phyloP scores from a whole-genome alignment of 495 filamentous ascomycete genomes.

The Oidiodendron maius region DNA sequence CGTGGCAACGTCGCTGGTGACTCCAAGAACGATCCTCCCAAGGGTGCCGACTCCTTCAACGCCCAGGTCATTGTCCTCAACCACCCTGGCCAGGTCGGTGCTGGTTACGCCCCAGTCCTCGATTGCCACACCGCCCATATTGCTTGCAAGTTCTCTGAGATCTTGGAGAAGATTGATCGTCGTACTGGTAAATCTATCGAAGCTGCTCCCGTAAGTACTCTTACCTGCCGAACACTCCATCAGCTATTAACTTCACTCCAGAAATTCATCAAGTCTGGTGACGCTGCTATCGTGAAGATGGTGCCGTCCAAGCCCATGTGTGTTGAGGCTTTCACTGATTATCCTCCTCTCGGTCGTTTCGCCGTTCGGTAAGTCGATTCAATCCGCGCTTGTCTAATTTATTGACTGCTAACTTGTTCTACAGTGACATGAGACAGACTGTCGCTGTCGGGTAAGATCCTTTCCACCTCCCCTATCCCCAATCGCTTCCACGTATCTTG shows the following conservation, averaged over 20 bases:
- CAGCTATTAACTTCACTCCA: too few relatives aligned
- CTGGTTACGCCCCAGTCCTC: slow-evolving; percentile 96
- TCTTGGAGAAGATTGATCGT: slow-evolving; percentile 99
- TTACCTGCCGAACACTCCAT: too few relatives aligned
- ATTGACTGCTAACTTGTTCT: slow-evolving; percentile 5
- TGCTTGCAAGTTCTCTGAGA: slow-evolving; percentile 99
- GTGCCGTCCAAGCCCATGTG: slow-evolving; percentile 99
- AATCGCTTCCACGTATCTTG: background rate
- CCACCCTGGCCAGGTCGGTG: slow-evolving; percentile 99
- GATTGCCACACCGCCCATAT: slow-evolving; percentile 99
- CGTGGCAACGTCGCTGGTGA: slow-evolving; percentile 99
- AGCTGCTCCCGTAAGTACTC: slow-evolving; percentile 62
- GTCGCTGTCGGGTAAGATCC: too few relatives aligned
- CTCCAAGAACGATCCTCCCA: slow-evolving; percentile 98
- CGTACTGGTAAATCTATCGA: slow-evolving; percentile 99
- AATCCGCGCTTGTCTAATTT: slow-evolving; percentile 17
- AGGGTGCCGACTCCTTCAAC: slow-evolving; percentile 86
- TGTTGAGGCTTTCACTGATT: slow-evolving; percentile 99
- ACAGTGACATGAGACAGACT: slow-evolving; percentile 43
- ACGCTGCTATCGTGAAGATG: slow-evolving; percentile 99
- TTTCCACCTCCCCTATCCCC: background rate
- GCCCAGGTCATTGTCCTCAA: slow-evolving; percentile 99
- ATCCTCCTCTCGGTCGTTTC: slow-evolving; percentile 98
- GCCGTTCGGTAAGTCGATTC: slow-evolving; percentile 71
- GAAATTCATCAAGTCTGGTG: slow-evolving; percentile 99